Conservation (phyloP, 371 early-diverging fungal species). For the Coemansia sp. region DNA sequence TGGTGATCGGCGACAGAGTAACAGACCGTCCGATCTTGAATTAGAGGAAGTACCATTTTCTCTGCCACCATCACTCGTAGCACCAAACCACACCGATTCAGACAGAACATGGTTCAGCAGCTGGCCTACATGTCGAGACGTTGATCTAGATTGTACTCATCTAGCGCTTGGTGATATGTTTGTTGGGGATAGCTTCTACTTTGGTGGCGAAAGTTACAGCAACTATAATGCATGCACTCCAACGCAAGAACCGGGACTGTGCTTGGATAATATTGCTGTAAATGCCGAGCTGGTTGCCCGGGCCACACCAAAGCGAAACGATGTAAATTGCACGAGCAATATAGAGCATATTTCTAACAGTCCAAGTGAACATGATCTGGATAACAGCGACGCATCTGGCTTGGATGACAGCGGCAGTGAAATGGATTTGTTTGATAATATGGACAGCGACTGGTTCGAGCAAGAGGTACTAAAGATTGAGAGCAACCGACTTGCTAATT, state of each 20-base stretch:
- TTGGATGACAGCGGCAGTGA: background rate
- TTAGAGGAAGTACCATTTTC: background rate
- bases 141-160: constrained; percentile 8
- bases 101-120: constrained; percentile 12
- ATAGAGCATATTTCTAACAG: background rate
- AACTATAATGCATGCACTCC: background rate
- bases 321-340: background rate
- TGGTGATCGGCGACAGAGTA: constrained; percentile 4
- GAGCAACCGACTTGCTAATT: background rate
- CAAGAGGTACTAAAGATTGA: constrained; percentile 10
- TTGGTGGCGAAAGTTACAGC: background rate
- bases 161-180: background rate
- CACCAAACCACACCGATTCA: background rate
- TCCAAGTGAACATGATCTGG: too few species aligned
- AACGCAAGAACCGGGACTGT: too few species aligned
- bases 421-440: constrained; percentile 16
- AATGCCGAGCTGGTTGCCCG: constrained; percentile 1
- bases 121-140: constrained; percentile 43
- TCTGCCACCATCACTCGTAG: background rate
- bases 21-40: background rate
- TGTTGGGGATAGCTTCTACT: background rate
- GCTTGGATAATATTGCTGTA: background rate
- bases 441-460: constrained; percentile 12
- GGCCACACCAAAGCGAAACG: background rate
- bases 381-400: too few species aligned